Conservation (phyloP, 306 rosid genomes). For the Canavalia ensiformis region DNA sequence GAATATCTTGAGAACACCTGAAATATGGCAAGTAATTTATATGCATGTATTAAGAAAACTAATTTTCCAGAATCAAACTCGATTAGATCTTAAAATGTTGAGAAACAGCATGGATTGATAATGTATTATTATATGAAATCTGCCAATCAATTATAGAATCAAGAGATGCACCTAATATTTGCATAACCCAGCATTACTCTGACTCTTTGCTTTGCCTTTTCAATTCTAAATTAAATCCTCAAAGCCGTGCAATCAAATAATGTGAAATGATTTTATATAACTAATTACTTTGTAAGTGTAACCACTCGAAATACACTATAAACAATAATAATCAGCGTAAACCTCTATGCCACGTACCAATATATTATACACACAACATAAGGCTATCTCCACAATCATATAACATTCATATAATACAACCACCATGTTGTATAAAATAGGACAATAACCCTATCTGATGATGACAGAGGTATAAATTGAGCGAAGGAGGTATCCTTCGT, state of each 20-base stretch:
- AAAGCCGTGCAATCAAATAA: conserved; percentile 22
- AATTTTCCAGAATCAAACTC: conserved; percentile 13
- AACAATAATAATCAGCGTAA: conserved; percentile 16
- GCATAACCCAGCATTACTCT: conserved; percentile 29
- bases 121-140: conserved; percentile 2
- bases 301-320: neutral
- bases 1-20: neutral
- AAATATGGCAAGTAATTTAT: neutral
- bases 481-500: neutral
- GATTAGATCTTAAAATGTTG: conserved; percentile 3
- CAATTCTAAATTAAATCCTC: conserved; percentile 34
- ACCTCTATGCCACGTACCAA: conserved; percentile 8
- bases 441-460: conserved; percentile 23
- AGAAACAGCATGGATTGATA: conserved; percentile 3
- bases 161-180: conserved; percentile 33
- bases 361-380: conserved; percentile 33
- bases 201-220: neutral
- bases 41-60: neutral
- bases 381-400: conserved; percentile 21
- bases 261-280: conserved; percentile 12
- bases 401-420: conserved; percentile 19
- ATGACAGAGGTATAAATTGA: conserved; percentile 2
- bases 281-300: conserved; percentile 27
- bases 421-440: conserved; percentile 4
- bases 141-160: conserved; percentile 21